Conservation (phyloP, 441 rosid genomes). For the Pelargonium hybrid region DNA sequence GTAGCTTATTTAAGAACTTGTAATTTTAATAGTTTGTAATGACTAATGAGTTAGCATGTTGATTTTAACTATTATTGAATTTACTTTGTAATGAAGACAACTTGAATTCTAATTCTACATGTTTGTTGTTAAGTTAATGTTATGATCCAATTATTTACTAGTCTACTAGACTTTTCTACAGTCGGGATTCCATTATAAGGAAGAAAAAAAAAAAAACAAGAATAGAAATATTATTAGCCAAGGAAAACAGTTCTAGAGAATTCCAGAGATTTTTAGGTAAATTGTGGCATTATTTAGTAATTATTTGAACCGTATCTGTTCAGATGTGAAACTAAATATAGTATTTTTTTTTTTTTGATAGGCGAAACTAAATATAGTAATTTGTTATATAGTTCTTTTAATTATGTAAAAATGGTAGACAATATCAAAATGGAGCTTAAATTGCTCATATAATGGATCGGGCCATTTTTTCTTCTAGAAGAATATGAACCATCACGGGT, state of each 20-base stretch:
- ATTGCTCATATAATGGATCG: neutral
- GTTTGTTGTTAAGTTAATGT: neutral
- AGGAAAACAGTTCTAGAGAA: neutral
- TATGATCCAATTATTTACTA: neutral
- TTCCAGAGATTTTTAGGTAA: neutral
- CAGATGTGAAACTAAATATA: no score
- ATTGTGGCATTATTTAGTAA: neutral
- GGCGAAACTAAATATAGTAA: no score
- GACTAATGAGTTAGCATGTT: no score
- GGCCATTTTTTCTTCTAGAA: neutral
- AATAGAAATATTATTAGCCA: neutral
- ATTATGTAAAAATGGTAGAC: neutral
- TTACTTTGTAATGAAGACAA: no score
- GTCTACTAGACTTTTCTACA: neutral
- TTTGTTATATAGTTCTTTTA: neutral
- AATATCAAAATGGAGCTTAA: neutral
- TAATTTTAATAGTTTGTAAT: no score
- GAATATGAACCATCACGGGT: neutral
- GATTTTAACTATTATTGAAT: no score
- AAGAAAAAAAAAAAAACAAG: no score
- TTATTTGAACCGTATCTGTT: no score
- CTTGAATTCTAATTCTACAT: no score
- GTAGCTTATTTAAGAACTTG: no score
- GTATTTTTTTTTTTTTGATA: no score
- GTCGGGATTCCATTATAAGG: neutral